Percentiles rank a stretch among this genome's conserved stretches.
phyloP scores from a whole-genome alignment of 2,329 filamentous ascomycete species.

The Amauroascus verrucosus region DNA sequence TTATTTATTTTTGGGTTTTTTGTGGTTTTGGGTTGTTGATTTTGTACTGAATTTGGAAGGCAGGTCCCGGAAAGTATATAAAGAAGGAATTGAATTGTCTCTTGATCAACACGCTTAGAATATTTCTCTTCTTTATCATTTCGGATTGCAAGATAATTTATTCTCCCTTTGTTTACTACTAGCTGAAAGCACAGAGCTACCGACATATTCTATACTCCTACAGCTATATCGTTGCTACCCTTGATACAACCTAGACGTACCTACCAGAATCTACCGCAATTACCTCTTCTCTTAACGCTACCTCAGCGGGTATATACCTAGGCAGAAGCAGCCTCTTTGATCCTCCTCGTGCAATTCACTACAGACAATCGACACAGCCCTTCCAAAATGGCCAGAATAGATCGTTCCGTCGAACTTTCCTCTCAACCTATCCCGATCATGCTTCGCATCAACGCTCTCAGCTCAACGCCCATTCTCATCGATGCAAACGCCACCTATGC shows the following conservation, averaged over 20 bases:
- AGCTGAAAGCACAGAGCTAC: too few species aligned
- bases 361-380: not conserved
- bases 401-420: not conserved
- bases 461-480: constrained; percentile 13
- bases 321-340: not conserved
- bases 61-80: not conserved
- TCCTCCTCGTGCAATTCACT: not conserved
- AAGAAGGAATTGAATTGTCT: too few species aligned
- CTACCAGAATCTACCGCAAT: not conserved
- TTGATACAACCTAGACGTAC: too few species aligned
- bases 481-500: constrained; percentile 4
- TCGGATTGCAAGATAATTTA: too few species aligned
- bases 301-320: too few species aligned
- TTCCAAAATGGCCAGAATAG: constrained; percentile 9
- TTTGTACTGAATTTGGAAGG: constrained; percentile 1
- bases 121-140: too few species aligned
- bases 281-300: too few species aligned
- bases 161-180: not conserved
- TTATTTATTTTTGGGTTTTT: not conserved
- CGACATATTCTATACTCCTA: too few species aligned
- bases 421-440: constrained; percentile 11
- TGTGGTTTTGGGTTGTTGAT: not conserved
- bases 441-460: constrained; percentile 14
- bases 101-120: too few species aligned
- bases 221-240: too few species aligned